Evolutionary conservation across 768 basidiomycete genomes (phyloP).

Genomic region (Tephrocybe sp.): DNA sequence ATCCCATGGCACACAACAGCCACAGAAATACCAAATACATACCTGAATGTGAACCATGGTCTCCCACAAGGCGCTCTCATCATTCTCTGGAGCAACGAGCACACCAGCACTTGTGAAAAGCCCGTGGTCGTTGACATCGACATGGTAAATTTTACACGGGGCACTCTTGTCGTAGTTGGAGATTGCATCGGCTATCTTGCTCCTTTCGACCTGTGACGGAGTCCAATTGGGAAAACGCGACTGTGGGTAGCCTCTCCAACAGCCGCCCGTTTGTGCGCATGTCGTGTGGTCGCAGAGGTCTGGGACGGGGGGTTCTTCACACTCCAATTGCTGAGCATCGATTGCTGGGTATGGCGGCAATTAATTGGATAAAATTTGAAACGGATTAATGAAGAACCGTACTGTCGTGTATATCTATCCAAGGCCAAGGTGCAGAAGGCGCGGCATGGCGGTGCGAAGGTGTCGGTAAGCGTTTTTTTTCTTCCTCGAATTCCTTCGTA

Average conservation of each 20-base stretch:
- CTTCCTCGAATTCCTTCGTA: constrained; percentile 12
- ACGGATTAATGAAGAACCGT: constrained; percentile 3
- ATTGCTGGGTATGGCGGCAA: constrained; percentile 25
- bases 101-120: constrained; percentile 30
- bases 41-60: constrained; percentile 32
- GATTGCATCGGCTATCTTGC: constrained; percentile 37
- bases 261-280: constrained; percentile 27
- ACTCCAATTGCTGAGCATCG: constrained; percentile 30
- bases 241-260: constrained; percentile 42
- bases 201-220: constrained; percentile 36
- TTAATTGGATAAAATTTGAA: neutral
- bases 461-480: constrained; percentile 22
- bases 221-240: constrained; percentile 60
- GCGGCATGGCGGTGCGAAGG: constrained; percentile 45
- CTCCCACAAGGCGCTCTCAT: constrained; percentile 35
- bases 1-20: neutral
- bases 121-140: constrained; percentile 38
- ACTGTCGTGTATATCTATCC: constrained; percentile 41
- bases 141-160: constrained; percentile 32
- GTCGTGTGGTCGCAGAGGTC: constrained; percentile 31
- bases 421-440: constrained; percentile 47
- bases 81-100: constrained; percentile 19
- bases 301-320: constrained; percentile 31
- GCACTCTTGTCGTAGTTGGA: constrained; percentile 23
- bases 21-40: constrained; percentile 14